Percentiles rank a stretch among this genome's conserved stretches.
These are phyloP conservation scores for Chlorella sorokiniana DNA, from an alignment of 139 green algal species.

Conservation along the genomic window DNA sequence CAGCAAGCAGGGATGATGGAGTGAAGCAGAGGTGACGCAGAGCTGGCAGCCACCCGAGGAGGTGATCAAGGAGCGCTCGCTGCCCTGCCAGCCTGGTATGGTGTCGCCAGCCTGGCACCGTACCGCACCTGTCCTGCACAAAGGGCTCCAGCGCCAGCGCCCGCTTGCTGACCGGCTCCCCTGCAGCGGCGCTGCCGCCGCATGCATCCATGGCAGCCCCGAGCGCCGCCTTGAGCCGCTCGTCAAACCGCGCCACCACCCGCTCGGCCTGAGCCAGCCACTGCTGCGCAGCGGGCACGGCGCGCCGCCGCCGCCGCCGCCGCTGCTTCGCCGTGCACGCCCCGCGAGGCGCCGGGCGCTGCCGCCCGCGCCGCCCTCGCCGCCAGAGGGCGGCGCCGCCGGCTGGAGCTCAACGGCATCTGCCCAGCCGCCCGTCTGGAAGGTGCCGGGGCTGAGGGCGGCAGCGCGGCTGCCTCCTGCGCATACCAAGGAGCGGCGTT, in stretches of 20 bases:
- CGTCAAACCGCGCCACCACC: slow-evolving; percentile 58
- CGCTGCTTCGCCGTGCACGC: background rate
- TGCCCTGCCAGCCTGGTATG: too few species aligned
- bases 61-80: too few species aligned
- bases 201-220: slow-evolving; percentile 52
- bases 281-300: background rate
- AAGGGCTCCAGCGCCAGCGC: slow-evolving; percentile 63
- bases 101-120: too few species aligned
- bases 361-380: too few species aligned
- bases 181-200: slow-evolving; percentile 41
- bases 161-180: slow-evolving; percentile 45
- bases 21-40: too few species aligned
- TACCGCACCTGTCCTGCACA: slow-evolving; percentile 59
- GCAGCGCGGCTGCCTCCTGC: slow-evolving; percentile 11
- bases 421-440: slow-evolving; percentile 1
- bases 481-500: too few species aligned
- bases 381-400: background rate
- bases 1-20: too few species aligned
- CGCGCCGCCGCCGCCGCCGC: background rate
- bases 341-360: background rate
- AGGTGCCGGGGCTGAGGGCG: background rate
- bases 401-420: slow-evolving; percentile 26
- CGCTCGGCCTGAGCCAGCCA: slow-evolving; percentile 49
- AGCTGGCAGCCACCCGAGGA: too few species aligned
- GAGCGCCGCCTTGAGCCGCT: slow-evolving; percentile 50